Evolutionary conservation across 2,329 filamentous ascomycete species (phyloP), one percentile per base, ranked within the genome.

Genomic region (Mycogone perniciosa): DNA sequence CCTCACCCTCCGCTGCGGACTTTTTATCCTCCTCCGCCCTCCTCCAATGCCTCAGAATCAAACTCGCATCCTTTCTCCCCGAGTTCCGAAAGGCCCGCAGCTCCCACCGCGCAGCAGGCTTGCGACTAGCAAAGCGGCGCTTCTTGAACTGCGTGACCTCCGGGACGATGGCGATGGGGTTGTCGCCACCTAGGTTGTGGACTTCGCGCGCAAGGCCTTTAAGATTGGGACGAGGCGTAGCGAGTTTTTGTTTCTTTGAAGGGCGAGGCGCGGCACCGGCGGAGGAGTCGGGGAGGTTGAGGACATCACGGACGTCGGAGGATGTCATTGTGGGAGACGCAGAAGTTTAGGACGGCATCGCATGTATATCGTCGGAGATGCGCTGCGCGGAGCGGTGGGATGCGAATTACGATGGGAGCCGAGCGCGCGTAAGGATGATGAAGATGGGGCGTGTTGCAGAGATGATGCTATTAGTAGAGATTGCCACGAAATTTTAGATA

Each of bases 221-320:
- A 48, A 85, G 64, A 56, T 78, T 83, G 38, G 75, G 76, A 48
- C 75, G 74, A 57, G 84, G 79, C 43, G 77, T 80, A 11, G 77
- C 73, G 6, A 80, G 73, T 66, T 87, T 90, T 61, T 85, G 82
- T 66, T 92, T 91, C 73, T 93, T 95, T 40, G 80, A 71, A 38
- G 84, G 81, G 56, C 85, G 72, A 48, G 74, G 64, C 20, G 20
- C 20, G 46, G 70, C 72, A 44, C 69, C 72, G 45, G 71, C 60
- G 46, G 71, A 61, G 54, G 73, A 70, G 31, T 83, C 84, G 45
- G 85, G 85, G 65, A 95, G 76, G 68, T 91, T 89, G 64, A 95
- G 82, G 65, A 95, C 88, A 67, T 95, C 89, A 72, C 88, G 89
- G 60, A 95, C 82, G 76, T 95, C 89, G 67, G 84, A 80, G 56